These are phyloP conservation scores for Pseudopyricularia javanii DNA, from an alignment of 2,329 filamentous ascomycete species.

Conservation along the genomic window DNA sequence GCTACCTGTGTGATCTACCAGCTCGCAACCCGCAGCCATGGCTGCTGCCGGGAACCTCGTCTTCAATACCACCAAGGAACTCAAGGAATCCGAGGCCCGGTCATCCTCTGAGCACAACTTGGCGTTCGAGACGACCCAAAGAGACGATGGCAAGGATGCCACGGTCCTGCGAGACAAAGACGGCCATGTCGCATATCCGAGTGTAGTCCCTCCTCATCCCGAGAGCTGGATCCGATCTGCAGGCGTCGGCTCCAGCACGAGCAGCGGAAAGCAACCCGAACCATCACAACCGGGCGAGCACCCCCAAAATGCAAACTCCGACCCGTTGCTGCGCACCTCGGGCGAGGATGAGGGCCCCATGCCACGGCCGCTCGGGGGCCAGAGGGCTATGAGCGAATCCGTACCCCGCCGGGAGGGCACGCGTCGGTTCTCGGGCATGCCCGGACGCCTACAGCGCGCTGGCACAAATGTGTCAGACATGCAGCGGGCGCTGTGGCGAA, in stretches of 20 bases:
- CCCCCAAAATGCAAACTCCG: not conserved
- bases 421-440: constrained; percentile 7
- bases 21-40: constrained; percentile 2
- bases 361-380: not conserved
- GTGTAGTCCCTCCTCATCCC: constrained; percentile 17
- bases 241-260: not conserved
- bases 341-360: not conserved
- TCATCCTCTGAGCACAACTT: constrained; percentile 5
- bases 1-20: too few relatives aligned
- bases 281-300: constrained; percentile 5
- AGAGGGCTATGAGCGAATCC: constrained; percentile 11
- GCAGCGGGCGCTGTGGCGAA: constrained; percentile 13
- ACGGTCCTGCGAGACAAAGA: constrained; percentile 18
- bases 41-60: not conserved
- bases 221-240: constrained; percentile 1
- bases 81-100: not conserved
- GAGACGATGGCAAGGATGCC: constrained; percentile 11
- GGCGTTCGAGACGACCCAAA: constrained; percentile 13
- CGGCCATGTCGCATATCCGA: constrained; percentile 19
- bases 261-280: constrained; percentile 4
- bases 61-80: constrained; percentile 2
- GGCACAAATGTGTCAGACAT: constrained; percentile 16
- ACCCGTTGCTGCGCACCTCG: constrained; percentile 1
- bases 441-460: constrained; percentile 10
- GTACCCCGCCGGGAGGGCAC: constrained; percentile 5